Evolutionary conservation across 225 moss, liverwort and hornwort species (phyloP).

Genomic region (Asterella californica): DNA sequence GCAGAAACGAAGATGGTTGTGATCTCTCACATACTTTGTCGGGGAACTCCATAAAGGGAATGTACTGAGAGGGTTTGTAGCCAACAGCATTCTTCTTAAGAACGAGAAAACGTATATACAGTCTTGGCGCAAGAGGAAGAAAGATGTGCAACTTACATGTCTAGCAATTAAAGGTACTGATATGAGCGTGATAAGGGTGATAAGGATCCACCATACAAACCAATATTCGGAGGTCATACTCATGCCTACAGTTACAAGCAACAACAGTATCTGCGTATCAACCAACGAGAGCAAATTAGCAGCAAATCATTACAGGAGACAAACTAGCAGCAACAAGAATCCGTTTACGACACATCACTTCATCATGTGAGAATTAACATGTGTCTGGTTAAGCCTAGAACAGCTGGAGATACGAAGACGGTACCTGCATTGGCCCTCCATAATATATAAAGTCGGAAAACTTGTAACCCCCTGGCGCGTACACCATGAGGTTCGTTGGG

Average conservation of each 20-base stretch:
- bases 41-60: neutral
- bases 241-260: slow-evolving; percentile 46
- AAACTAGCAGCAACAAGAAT: neutral
- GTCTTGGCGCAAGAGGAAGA: neutral
- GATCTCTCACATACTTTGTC: neutral
- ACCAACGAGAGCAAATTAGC: neutral
- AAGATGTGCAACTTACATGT: slow-evolving; percentile 33
- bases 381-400: neutral
- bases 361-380: too few species aligned
- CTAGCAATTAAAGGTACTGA: slow-evolving; percentile 40
- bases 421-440: slow-evolving; percentile 79
- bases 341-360: neutral
- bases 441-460: slow-evolving; percentile 71
- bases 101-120: neutral
- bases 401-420: neutral
- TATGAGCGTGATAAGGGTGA: slow-evolving; percentile 25
- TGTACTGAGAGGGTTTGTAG: neutral
- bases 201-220: slow-evolving; percentile 40
- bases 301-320: neutral
- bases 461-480: slow-evolving; percentile 64
- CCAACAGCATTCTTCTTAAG: neutral
- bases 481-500: slow-evolving; percentile 89
- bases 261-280: slow-evolving; percentile 32
- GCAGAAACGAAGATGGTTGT: neutral
- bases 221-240: slow-evolving; percentile 43